Conservation (phyloP, 331 rosid species). For the Rhamnella rubrinervis region DNA sequence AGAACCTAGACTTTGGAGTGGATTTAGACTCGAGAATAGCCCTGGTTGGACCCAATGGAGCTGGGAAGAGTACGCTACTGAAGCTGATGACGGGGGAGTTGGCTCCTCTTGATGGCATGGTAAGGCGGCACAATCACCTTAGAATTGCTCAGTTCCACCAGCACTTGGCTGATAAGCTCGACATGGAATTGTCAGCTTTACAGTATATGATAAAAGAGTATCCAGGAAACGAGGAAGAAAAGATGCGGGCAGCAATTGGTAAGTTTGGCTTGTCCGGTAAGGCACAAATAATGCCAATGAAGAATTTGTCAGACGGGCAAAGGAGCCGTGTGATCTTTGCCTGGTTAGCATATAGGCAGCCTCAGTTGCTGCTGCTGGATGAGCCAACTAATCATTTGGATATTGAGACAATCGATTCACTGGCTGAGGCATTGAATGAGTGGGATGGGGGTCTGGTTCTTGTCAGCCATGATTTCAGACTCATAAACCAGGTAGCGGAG, state of each 20-base stretch:
- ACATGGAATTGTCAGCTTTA: slow-evolving; percentile 82
- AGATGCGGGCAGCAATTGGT: slow-evolving; percentile 91
- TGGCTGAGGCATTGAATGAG: slow-evolving; percentile 96
- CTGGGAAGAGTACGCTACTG: slow-evolving; percentile 95
- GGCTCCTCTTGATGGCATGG: slow-evolving; percentile 91
- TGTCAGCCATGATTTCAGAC: slow-evolving; percentile 98
- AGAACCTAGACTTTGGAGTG: slow-evolving; percentile 86
- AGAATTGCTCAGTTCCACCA: slow-evolving; percentile 96
- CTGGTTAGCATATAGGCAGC: slow-evolving; percentile 94
- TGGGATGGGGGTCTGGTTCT: slow-evolving; percentile 99
- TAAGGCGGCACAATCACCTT: slow-evolving; percentile 93
- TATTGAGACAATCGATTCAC: slow-evolving; percentile 89
- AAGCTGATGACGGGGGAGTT: slow-evolving; percentile 98
- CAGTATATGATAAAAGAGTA: slow-evolving; percentile 84
- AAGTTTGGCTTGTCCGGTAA: slow-evolving; percentile 89
- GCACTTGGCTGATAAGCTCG: slow-evolving; percentile 91
- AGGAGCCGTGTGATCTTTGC: slow-evolving; percentile 93
- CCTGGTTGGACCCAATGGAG: slow-evolving; percentile 98
- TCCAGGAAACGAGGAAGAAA: slow-evolving; percentile 97
- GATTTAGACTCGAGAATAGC: slow-evolving; percentile 94
- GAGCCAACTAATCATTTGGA: slow-evolving; percentile 99
- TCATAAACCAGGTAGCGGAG: slow-evolving; percentile 93
- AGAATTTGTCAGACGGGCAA: slow-evolving; percentile 95
- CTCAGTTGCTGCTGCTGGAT: slow-evolving; percentile 82
- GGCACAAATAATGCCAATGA: slow-evolving; percentile 98